Evolutionary conservation across 2,329 filamentous ascomycete genomes (phyloP), one percentile per base, ranked within the genome.

Genomic region (Sporothrix brasiliensis): DNA sequence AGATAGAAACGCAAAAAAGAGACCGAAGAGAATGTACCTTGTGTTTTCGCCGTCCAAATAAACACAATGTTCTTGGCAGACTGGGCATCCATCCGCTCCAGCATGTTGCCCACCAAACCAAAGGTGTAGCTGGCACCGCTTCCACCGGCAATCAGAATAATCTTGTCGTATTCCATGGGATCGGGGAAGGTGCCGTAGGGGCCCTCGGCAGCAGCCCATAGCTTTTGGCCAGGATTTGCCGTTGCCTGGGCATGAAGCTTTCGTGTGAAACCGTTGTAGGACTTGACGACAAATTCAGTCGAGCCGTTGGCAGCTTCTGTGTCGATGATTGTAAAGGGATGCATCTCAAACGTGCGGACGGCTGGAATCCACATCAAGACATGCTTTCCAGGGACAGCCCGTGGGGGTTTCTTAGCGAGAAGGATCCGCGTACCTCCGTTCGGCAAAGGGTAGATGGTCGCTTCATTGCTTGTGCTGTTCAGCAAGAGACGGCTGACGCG

Each of bases 361-460:
- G 79, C 79, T 0, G 88, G 89, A 7, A 90, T 83, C 87, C 87
- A 90, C 41, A 91, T 77, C 75, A 89, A 90, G 74, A 86, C 87
- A 75, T 91, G 88, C 72, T 86, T 85, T 1, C 87, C 88, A 0
- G 88, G 82, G 1, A 79, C 77, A 0, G 84, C 83, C 2, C 79
- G 77, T 0, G 81, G 72, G 0, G 84, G 83, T 2, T 83, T 81
- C 76, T 86, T 85, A 66, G 81, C 78, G 44, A 89, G 78, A 0
- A 83, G 80, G n/a, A 89, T 81, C 50, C 85, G 83, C 21, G 86
- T 88, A 65, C 82, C 86, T 4, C 85, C 83, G 69, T 85, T 79
- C 7, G 85, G 79, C 3, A 89, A 81, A 5, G 87, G 84, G 30
- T 82, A 81, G n/a, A 89, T 75, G 0, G 79, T 85, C 2, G 83